Conservation (phyloP, 75 land plant species). For the Picea glauca region DNA sequence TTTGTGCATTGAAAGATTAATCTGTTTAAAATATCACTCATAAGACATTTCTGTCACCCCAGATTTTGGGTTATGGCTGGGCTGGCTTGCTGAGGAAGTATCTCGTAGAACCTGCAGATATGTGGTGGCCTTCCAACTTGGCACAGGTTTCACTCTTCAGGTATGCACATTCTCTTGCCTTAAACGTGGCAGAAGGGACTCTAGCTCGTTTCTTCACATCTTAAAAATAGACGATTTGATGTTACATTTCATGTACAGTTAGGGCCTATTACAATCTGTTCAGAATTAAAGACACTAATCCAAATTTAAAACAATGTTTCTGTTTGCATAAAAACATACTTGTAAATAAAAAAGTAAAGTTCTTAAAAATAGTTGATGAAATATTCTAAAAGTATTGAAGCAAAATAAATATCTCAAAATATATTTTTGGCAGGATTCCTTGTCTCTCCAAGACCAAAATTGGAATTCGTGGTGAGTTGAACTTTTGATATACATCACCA, state of each 20-base stretch:
- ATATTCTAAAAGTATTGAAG: too few species aligned
- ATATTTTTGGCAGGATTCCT: slow-evolving; percentile 94
- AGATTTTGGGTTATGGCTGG: slow-evolving; percentile 74
- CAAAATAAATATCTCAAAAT: not conserved
- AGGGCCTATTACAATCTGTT: not conserved
- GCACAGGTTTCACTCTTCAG: slow-evolving; percentile 70
- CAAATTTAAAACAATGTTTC: too few species aligned
- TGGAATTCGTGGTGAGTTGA: slow-evolving; percentile 85
- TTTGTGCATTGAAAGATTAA: not conserved
- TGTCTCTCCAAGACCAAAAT: slow-evolving; percentile 63
- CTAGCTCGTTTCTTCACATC: not conserved
- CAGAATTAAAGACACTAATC: too few species aligned
- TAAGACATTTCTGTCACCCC: not conserved
- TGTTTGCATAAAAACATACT: too few species aligned
- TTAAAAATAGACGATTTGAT: not conserved
- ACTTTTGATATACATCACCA: slow-evolving; percentile 83
- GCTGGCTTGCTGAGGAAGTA: slow-evolving; percentile 55
- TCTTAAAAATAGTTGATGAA: too few species aligned
- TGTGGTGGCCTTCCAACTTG: slow-evolving; percentile 73
- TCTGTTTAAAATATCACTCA: not conserved
- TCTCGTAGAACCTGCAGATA: slow-evolving; percentile 55
- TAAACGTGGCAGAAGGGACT: not conserved
- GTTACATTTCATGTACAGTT: not conserved
- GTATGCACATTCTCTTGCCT: slow-evolving; percentile 19
- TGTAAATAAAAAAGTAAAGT: too few species aligned